phyloP scores from a whole-genome alignment of 768 basidiomycete genomes.

The Mycena galopus region DNA sequence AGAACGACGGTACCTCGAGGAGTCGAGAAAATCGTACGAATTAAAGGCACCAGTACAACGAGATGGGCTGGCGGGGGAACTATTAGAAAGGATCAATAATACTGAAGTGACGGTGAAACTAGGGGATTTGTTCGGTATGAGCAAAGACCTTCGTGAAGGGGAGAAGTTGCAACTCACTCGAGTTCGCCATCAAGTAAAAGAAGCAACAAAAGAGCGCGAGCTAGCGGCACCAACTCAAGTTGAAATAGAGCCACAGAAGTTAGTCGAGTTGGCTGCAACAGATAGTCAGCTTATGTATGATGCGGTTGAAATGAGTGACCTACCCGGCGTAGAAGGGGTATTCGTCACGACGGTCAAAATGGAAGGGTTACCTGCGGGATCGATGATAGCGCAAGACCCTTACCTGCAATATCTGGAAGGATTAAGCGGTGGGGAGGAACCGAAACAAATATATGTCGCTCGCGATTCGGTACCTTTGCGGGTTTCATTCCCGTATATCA shows the following conservation, averaged over 20 bases:
- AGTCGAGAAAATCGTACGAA: background rate
- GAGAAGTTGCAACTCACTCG: background rate
- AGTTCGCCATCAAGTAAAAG: background rate
- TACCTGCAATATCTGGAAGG: slow-evolving; percentile 7
- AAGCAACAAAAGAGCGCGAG: background rate
- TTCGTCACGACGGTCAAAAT: background rate
- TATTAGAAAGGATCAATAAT: slow-evolving; percentile 1
- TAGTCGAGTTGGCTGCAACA: background rate
- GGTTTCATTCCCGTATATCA: slow-evolving; percentile 24
- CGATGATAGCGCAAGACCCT: slow-evolving; percentile 7
- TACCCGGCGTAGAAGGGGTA: slow-evolving; percentile 14
- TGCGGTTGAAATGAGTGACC: background rate
- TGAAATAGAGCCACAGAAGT: background rate
- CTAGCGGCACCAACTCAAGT: background rate
- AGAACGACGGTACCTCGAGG: background rate
- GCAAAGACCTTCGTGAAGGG: slow-evolving; percentile 10
- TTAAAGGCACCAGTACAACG: slow-evolving; percentile 3
- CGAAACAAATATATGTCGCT: slow-evolving; percentile 6
- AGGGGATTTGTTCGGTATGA: slow-evolving; percentile 9
- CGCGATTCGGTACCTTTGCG: background rate
- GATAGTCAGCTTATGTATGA: background rate
- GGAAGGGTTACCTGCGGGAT: slow-evolving; percentile 5
- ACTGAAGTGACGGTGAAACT: slow-evolving; percentile 5
- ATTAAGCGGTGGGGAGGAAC: background rate
- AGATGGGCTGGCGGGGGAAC: background rate